phyloP scores from a whole-genome alignment of 73 alveolate species.

The Paramecium sexaurelia region DNA sequence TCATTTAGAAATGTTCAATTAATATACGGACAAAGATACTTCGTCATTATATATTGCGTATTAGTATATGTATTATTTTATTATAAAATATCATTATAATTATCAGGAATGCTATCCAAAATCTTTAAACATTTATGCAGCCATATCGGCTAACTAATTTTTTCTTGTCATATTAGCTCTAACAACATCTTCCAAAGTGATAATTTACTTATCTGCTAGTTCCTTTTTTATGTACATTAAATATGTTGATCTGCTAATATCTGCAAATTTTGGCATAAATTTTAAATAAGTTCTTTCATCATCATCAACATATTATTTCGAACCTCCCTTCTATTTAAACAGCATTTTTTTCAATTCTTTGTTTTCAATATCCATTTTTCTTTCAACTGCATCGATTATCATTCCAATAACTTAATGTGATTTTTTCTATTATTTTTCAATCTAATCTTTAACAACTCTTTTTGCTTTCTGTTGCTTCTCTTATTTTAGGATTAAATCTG shows the following conservation, averaged over 20 bases:
- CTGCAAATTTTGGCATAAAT: constrained; percentile 52
- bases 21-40: constrained; percentile 5
- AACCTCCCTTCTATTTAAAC: constrained; percentile 34
- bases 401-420: constrained; percentile 38
- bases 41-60: constrained; percentile 4
- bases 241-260: constrained; percentile 35
- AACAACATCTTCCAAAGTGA: not conserved
- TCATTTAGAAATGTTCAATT: not conserved
- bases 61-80: not conserved
- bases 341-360: constrained; percentile 39
- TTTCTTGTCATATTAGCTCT: not conserved
- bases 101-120: not conserved
- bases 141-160: constrained; percentile 9
- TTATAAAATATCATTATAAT: not conserved
- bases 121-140: not conserved
- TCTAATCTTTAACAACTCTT: not conserved
- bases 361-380: constrained; percentile 44
- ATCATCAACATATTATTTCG: constrained; percentile 45
- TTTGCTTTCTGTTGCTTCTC: not conserved
- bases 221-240: constrained; percentile 37
- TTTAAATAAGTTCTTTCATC: constrained; percentile 38
- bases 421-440: constrained; percentile 15
- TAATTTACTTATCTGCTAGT: constrained; percentile 19
- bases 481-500: not conserved
- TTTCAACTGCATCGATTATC: constrained; percentile 36